These are phyloP conservation scores for Fusarium nisikadoi DNA, from an alignment of 2,329 filamentous ascomycete species.

Conservation along the genomic window DNA sequence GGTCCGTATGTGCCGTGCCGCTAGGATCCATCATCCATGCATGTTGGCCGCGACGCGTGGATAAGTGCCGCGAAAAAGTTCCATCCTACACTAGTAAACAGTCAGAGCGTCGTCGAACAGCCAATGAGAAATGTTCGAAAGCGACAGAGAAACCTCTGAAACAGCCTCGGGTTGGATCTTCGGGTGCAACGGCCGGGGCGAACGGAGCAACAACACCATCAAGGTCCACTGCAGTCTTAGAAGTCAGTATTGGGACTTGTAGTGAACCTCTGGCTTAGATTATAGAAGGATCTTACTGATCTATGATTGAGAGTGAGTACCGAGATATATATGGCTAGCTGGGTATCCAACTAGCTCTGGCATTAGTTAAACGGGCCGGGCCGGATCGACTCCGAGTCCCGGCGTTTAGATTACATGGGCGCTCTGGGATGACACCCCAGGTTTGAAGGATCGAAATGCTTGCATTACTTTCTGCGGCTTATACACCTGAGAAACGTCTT, in stretches of 20 bases:
- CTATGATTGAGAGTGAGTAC: no score
- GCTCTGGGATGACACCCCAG: background rate
- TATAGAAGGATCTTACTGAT: no score
- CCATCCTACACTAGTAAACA: background rate
- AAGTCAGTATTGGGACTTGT: background rate
- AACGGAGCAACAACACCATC: background rate
- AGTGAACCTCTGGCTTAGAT: background rate
- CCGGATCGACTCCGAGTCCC: background rate
- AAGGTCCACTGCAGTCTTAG: background rate
- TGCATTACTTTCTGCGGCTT: background rate
- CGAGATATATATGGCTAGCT: background rate
- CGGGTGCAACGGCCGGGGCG: background rate
- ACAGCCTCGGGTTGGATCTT: background rate
- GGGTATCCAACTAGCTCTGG: background rate
- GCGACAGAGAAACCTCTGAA: background rate
- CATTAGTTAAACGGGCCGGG: background rate
- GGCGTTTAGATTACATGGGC: background rate
- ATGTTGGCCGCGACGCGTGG: background rate
- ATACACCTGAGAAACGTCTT: background rate
- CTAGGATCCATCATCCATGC: background rate
- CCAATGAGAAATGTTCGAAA: background rate
- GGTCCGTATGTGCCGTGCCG: background rate
- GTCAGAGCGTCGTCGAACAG: background rate
- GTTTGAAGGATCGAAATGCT: background rate
- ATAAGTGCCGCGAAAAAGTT: background rate